These are phyloP conservation scores for Orobanche coerulescens DNA, from an alignment of 257 asterid genomes.

Conservation along the genomic window DNA sequence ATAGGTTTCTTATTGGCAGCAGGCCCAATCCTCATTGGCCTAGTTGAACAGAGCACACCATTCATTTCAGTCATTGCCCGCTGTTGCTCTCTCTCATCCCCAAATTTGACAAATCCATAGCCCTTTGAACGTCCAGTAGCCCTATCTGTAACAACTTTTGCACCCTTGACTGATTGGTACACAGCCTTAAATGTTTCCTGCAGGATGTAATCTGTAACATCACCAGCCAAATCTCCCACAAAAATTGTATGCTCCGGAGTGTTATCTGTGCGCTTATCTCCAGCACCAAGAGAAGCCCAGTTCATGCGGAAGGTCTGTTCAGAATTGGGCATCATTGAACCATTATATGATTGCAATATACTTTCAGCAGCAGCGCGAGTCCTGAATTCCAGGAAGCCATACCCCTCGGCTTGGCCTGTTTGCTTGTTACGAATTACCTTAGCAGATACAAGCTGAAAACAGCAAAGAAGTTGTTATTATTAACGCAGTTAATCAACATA, in stretches of 20 bases:
- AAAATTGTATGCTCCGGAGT: constrained; percentile 67
- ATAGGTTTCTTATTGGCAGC: constrained; percentile 75
- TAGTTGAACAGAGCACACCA: constrained; percentile 64
- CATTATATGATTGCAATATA: constrained; percentile 56
- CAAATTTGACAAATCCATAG: constrained; percentile 79
- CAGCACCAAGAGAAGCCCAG: constrained; percentile 82
- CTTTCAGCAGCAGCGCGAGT: constrained; percentile 60
- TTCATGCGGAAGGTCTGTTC: constrained; percentile 63
- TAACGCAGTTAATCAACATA: neutral
- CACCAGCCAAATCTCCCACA: constrained; percentile 91
- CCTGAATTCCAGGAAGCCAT: constrained; percentile 80
- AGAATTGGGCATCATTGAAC: constrained; percentile 55
- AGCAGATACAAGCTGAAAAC: constrained; percentile 52
- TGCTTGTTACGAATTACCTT: constrained; percentile 72
- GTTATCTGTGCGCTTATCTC: constrained; percentile 68
- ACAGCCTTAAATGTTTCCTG: constrained; percentile 60
- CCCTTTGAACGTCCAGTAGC: constrained; percentile 83
- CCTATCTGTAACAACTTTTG: constrained; percentile 76
- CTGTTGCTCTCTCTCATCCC: constrained; percentile 69
- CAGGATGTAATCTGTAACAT: constrained; percentile 62
- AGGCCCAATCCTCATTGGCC: constrained; percentile 89
- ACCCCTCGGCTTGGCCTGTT: constrained; percentile 70
- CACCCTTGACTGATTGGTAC: constrained; percentile 71
- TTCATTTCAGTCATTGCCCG: constrained; percentile 88
- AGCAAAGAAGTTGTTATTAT: neutral